Conservation (phyloP, 345 rosid species). For the Pistacia vera region DNA sequence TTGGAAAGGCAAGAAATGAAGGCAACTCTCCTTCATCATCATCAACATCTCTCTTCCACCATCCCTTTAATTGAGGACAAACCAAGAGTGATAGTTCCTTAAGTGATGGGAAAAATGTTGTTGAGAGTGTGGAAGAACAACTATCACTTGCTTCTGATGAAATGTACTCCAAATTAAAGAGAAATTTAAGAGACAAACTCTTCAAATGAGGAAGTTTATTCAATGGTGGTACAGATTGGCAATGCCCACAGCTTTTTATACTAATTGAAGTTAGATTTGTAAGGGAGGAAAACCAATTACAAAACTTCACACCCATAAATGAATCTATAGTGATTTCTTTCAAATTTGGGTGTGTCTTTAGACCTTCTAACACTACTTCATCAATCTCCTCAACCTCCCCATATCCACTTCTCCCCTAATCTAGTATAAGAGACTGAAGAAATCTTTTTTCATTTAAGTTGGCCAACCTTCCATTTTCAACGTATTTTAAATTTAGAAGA, state of each 20-base stretch:
- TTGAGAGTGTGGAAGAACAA: background rate
- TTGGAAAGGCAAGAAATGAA: slow-evolving; percentile 8
- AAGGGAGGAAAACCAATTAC: background rate
- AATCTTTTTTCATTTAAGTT: too few species aligned
- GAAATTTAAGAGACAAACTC: background rate
- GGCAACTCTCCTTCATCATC: slow-evolving; percentile 1
- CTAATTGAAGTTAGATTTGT: background rate
- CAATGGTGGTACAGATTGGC: background rate
- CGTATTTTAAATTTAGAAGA: too few species aligned
- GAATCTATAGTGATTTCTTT: too few species aligned
- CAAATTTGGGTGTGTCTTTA: too few species aligned
- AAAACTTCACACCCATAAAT: background rate
- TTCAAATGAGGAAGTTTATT: background rate
- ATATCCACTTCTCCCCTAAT: too few species aligned
- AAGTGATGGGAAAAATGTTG: slow-evolving; percentile 9
- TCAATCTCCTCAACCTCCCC: too few species aligned
- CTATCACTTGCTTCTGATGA: background rate
- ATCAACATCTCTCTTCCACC: background rate
- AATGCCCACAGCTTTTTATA: background rate
- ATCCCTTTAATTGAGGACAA: background rate
- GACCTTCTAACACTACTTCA: background rate
- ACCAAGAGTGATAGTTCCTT: background rate
- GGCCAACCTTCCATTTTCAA: too few species aligned
- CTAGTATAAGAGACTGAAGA: too few species aligned
- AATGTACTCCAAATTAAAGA: background rate